Evolutionary conservation across 768 basidiomycete species (phyloP).

Genomic region (Russula sp.): DNA sequence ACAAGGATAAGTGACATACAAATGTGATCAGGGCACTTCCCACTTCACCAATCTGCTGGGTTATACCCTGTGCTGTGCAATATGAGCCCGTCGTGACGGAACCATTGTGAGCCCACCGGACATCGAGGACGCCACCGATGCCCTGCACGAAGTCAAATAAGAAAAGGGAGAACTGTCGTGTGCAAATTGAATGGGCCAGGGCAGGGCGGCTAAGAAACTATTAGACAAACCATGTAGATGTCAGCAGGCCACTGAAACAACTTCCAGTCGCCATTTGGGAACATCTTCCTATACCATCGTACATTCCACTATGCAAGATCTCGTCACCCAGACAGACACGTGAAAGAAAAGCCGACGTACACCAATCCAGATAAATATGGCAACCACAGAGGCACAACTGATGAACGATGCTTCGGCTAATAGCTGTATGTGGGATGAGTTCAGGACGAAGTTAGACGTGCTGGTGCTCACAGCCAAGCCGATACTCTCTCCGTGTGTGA

Average conservation of each 20-base stretch:
- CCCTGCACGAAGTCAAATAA: conserved; percentile 33
- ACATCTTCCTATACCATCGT: neutral
- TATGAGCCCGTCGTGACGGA: conserved; percentile 29
- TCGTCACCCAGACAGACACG: neutral
- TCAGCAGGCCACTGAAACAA: conserved; percentile 34
- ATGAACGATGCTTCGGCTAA: conserved; percentile 29
- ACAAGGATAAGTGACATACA: conserved; percentile 23
- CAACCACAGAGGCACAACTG: neutral
- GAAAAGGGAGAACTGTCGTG: conserved; percentile 24
- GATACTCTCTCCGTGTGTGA: conserved; percentile 31
- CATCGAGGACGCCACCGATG: conserved; percentile 32
- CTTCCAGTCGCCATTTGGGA: conserved; percentile 4
- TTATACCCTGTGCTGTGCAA: conserved; percentile 34
- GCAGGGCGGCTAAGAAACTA: no score
- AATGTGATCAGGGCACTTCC: conserved; percentile 36
- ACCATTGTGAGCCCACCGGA: conserved; percentile 30
- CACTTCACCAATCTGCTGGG: conserved; percentile 37
- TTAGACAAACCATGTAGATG: conserved; percentile 32
- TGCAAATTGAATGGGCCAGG: conserved; percentile 20
- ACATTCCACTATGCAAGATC: conserved; percentile 7
- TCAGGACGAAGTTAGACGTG: neutral
- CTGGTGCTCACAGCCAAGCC: conserved; percentile 5
- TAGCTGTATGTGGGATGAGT: conserved; percentile 24
- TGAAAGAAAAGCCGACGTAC: conserved; percentile 1
- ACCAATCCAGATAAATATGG: neutral